Evolutionary conservation across 2,329 filamentous ascomycete species (phyloP).

Genomic region (Epichloe sibirici): DNA sequence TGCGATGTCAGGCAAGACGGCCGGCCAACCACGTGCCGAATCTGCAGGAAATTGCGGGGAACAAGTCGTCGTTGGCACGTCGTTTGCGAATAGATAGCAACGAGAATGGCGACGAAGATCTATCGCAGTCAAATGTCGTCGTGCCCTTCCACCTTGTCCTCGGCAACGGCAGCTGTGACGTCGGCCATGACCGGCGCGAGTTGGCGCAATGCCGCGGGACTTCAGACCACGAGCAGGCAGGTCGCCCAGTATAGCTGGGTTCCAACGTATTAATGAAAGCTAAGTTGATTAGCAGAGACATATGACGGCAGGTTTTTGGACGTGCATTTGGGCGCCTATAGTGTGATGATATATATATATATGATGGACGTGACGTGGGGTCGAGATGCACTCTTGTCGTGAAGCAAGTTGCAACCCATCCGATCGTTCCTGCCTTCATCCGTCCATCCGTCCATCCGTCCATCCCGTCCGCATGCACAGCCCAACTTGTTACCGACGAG

Average conservation of each 20-base stretch:
- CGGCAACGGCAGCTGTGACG: constrained; percentile 3
- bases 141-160: constrained; percentile 1
- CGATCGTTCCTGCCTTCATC: background rate
- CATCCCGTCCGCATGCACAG: background rate
- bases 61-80: background rate
- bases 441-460: too few species aligned
- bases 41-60: background rate
- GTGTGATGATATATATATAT: too few species aligned
- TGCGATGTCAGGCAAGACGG: background rate
- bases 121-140: constrained; percentile 4
- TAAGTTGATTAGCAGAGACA: background rate
- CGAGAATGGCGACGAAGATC: constrained; percentile 6
- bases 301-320: background rate
- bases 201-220: background rate
- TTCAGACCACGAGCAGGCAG: background rate
- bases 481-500: too few species aligned
- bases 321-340: too few species aligned
- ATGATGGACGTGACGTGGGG: background rate
- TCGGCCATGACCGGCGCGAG: constrained; percentile 3
- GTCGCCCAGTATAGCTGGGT: too few species aligned
- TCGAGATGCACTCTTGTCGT: background rate
- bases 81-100: background rate
- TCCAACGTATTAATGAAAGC: too few species aligned
- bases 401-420: background rate
- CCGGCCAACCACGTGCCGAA: background rate